These are phyloP conservation scores for Carex pumila DNA, from an alignment of 176 grass and related monocot species.

Conservation along the genomic window DNA sequence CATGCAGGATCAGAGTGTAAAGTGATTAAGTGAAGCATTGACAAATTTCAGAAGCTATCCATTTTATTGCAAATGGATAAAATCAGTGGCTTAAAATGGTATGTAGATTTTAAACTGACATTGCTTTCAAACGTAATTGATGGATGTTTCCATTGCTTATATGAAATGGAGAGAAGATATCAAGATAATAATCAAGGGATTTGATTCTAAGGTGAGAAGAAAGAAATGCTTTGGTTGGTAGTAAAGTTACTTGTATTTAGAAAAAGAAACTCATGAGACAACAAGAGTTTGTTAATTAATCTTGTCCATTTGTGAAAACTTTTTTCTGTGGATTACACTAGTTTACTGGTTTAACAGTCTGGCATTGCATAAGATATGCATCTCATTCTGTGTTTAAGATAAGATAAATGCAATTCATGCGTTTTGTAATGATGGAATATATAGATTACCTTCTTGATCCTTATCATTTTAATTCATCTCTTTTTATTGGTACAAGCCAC, in stretches of 20 bases:
- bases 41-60: background rate
- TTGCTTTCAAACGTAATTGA: no score
- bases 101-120: background rate
- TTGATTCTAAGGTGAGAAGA: background rate
- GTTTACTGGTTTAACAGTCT: background rate
- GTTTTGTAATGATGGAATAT: background rate
- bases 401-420: background rate
- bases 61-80: background rate
- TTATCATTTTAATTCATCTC: background rate
- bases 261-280: background rate
- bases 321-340: background rate
- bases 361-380: background rate
- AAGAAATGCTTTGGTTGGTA: conserved; percentile 16
- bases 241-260: conserved; percentile 7
- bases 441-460: background rate
- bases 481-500: background rate
- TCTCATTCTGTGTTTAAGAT: background rate
- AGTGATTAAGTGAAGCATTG: conserved; percentile 15
- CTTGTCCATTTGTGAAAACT: background rate
- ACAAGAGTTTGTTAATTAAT: background rate
- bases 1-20: background rate
- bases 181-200: background rate
- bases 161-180: conserved; percentile 7
- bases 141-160: background rate
- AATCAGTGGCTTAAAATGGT: background rate